phyloP scores from a whole-genome alignment of 495 filamentous ascomycete genomes.

The Paragyromitra xinjiangensis region DNA sequence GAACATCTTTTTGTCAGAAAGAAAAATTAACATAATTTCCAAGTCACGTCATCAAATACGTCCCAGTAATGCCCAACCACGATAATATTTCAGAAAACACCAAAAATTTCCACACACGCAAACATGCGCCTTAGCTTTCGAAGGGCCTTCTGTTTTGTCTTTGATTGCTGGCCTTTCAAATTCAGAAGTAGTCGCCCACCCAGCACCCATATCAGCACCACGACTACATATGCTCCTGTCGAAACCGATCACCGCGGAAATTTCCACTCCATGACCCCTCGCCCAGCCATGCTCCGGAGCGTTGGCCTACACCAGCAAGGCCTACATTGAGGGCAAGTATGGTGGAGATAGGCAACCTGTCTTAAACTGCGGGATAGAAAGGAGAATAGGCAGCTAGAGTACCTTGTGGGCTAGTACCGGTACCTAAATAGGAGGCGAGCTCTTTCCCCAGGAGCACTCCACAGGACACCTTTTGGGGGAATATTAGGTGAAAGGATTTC shows the following conservation, averaged over 20 bases:
- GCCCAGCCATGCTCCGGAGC: background rate
- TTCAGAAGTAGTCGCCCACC: background rate
- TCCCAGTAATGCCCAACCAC: background rate
- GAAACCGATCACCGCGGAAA: background rate
- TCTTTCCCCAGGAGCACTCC: background rate
- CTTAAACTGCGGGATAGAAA: background rate
- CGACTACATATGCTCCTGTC: background rate
- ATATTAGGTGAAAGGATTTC: background rate
- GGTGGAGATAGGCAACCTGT: background rate
- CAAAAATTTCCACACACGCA: background rate
- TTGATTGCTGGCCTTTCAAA: constrained; percentile 10
- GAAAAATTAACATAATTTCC: background rate
- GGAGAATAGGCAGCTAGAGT: background rate
- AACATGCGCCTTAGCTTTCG: background rate
- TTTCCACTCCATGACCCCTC: background rate
- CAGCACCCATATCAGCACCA: background rate
- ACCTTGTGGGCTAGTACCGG: background rate
- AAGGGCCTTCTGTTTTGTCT: background rate
- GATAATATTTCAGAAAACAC: background rate
- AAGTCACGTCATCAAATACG: background rate
- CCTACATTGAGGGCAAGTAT: constrained; percentile 4
- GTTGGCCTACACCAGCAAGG: background rate
- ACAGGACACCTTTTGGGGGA: background rate
- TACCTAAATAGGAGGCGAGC: background rate
- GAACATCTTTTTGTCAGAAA: background rate